Base-by-base conservation (phyloP, 768 basidiomycete species). In the Rhodocollybia butyracea region DNA sequence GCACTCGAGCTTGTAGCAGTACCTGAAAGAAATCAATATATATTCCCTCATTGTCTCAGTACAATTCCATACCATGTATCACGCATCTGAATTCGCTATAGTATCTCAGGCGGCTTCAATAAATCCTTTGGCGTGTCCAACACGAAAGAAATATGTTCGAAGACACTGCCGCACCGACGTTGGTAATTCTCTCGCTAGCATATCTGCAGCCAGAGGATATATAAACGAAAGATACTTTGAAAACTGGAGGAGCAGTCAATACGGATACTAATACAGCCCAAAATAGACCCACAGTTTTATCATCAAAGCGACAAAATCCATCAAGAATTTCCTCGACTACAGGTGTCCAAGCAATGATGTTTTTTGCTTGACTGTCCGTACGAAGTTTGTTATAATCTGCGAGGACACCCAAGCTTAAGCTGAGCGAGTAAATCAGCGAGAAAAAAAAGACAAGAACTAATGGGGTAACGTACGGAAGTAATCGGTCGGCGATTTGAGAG, bases 311-410 rank as follows among this genome's bases (percentile, higher is more conserved):
- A 67, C 86, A 86, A 66, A 93, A 94, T 6, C 97, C 97, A 56
- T 91, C 86, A 8, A 99, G 65, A 46, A 97, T 91, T 67, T 98
- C 95, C 10, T 87, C 88, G n/a, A 98, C 88, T 29, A 99, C 97
- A n/a, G 97, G 97, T 21, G 93, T 96, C 97, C 97, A 99, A 0
- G 97, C 96, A 13, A 85, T 70, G 56, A 99, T 95, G 67, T 97
- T 98, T 72, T 98, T 93, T 50, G 85, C 85, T 71, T 98, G 96
- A 3, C 86, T 93, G 57, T 98, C 96, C 2, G 86, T 70, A 43
- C 90, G 89, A 51, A 99, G 78, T 63, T 89, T 89, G 66, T 86
- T 91, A 71, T 93, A 99, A 69, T 97, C 94, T 62, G 86, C 84
- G 53, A 99, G 73, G 19, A 98, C 91, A 21, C 89, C 91, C 39